Percentiles rank a stretch among this genome's conserved stretches.
These are phyloP conservation scores for Poa annua DNA, from an alignment of 176 grass and related monocot genomes.

Conservation along the genomic window DNA sequence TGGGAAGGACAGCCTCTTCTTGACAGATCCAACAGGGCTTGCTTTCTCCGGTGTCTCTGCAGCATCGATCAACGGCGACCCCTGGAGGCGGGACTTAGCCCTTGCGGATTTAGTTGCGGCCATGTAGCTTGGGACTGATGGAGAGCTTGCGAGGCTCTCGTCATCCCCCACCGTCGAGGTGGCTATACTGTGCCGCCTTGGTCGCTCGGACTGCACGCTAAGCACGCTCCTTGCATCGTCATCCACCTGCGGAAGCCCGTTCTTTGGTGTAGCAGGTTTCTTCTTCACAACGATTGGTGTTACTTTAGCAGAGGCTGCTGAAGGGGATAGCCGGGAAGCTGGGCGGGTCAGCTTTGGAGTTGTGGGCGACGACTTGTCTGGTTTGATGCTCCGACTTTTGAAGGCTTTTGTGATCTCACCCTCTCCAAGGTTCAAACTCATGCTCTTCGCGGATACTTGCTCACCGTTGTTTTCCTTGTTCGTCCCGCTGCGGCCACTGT, in stretches of 20 bases:
- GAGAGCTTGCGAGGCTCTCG: constrained; percentile 75
- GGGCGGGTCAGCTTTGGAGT: constrained; percentile 56
- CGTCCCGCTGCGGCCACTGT: constrained; percentile 53
- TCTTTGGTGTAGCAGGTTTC: constrained; percentile 67
- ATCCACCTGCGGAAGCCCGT: constrained; percentile 46
- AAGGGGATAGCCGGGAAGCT: constrained; percentile 53
- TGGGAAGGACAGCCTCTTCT: constrained; percentile 89
- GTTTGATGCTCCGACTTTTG: constrained; percentile 65
- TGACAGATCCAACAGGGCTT: constrained; percentile 47
- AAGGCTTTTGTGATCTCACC: constrained; percentile 93
- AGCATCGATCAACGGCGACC: constrained; percentile 44
- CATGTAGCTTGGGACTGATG: constrained; percentile 82
- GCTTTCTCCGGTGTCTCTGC: constrained; percentile 64
- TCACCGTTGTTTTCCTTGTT: constrained; percentile 73
- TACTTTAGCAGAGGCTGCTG: constrained; percentile 58
- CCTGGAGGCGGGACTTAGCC: constrained; percentile 74
- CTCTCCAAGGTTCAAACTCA: constrained; percentile 61
- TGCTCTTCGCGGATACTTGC: constrained; percentile 51
- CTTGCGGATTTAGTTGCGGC: constrained; percentile 83
- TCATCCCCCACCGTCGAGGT: constrained; percentile 59
- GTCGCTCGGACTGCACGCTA: constrained; percentile 71
- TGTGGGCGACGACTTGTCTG: constrained; percentile 57
- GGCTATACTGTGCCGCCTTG: constrained; percentile 82
- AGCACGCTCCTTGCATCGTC: constrained; percentile 68
- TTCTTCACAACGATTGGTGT: constrained; percentile 51